phyloP scores from a whole-genome alignment of 169 alveolate genomes.

The Cryptosporidium bovis region DNA sequence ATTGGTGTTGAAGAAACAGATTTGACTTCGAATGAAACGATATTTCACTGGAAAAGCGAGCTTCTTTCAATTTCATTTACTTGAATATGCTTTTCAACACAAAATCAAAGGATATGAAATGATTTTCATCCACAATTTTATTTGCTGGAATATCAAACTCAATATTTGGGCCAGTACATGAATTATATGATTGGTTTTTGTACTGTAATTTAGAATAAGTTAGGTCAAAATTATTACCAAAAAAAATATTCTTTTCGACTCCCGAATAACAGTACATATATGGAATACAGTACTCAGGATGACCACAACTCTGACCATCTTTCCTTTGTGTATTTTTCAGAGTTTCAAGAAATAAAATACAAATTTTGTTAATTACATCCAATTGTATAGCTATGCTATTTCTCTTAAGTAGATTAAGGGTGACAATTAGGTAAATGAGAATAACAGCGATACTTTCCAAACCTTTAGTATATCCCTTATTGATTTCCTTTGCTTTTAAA shows the following conservation, averaged over 20 bases:
- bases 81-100: conserved; percentile 30
- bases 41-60: conserved; percentile 69
- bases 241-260: conserved; percentile 23
- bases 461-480: neutral
- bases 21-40: neutral
- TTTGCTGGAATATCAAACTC: too few relatives aligned
- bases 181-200: neutral
- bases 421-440: conserved; percentile 15
- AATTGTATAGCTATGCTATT: neutral
- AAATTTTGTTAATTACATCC: neutral
- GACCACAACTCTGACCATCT: neutral
- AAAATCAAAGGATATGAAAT: conserved; percentile 15
- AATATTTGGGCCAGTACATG: too few relatives aligned
- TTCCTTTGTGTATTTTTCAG: neutral
- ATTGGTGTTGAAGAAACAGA: conserved; percentile 64
- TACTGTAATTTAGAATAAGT: conserved; percentile 3
- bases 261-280: conserved; percentile 34
- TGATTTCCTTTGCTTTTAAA: neutral
- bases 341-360: neutral
- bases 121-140: neutral
- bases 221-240: neutral
- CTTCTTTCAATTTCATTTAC: conserved; percentile 61
- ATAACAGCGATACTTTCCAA: conserved; percentile 15
- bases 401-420: conserved; percentile 21
- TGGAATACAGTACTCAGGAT: conserved; percentile 58